Evolutionary conservation across 2,329 filamentous ascomycete species (phyloP).

Genomic region (Ceratocystis colombiana): DNA sequence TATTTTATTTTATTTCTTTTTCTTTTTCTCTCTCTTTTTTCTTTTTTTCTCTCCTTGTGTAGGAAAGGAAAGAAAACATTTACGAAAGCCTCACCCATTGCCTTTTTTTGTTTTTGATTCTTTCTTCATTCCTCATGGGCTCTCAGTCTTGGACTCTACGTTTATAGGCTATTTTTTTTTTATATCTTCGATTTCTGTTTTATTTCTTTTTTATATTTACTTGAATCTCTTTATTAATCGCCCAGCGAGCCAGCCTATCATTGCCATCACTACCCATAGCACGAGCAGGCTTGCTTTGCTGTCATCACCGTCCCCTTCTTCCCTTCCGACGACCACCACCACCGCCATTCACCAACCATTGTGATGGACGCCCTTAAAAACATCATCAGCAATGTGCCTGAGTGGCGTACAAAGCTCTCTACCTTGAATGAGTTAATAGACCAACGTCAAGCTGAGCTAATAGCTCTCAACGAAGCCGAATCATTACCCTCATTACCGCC

Average conservation of each 20-base stretch:
- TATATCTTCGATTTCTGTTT: background rate
- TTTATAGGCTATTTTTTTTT: background rate
- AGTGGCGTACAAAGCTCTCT: conserved; percentile 50
- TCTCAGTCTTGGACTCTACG: background rate
- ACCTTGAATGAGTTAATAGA: conserved; percentile 52
- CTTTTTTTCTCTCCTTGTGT: background rate
- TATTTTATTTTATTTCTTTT: background rate
- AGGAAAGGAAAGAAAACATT: too few species aligned
- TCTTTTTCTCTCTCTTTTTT: background rate
- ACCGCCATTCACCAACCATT: conserved; percentile 20
- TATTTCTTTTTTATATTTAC: background rate
- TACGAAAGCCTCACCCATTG: background rate
- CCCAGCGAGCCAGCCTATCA: background rate
- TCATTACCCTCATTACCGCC: conserved; percentile 5
- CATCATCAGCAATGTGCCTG: conserved; percentile 47
- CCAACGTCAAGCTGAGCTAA: conserved; percentile 51
- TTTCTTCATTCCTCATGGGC: background rate
- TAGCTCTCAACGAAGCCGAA: conserved; percentile 35
- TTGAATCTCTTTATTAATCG: background rate
- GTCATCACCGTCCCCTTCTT: background rate
- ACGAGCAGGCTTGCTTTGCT: background rate
- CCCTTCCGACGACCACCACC: conserved; percentile 2
- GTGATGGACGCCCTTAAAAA: conserved; percentile 48
- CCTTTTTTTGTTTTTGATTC: background rate
- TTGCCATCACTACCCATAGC: background rate